These are phyloP conservation scores for Plasmodium malariae DNA, from an alignment of 169 alveolate species.

Conservation along the genomic window DNA sequence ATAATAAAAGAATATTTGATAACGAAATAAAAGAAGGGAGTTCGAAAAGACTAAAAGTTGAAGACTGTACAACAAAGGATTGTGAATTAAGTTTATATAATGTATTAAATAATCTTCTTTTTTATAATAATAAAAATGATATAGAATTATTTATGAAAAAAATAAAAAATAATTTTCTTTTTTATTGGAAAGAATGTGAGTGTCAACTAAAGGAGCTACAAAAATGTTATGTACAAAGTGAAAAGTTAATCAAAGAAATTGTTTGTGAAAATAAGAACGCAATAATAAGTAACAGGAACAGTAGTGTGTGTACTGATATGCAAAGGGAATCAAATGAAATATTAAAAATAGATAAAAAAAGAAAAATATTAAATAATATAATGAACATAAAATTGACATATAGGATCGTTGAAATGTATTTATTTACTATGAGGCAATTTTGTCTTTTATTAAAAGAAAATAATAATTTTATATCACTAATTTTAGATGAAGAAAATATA, in stretches of 20 bases:
- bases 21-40: slow-evolving; percentile 17
- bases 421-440: slow-evolving; percentile 72
- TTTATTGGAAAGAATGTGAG: slow-evolving; percentile 68
- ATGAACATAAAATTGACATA: slow-evolving; percentile 67
- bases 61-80: neutral
- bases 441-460: slow-evolving; percentile 55
- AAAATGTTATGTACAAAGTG: slow-evolving; percentile 52
- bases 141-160: slow-evolving; percentile 44
- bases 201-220: slow-evolving; percentile 39
- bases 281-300: slow-evolving; percentile 1
- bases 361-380: slow-evolving; percentile 55
- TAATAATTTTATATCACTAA: slow-evolving; percentile 46
- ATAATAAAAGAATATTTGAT: slow-evolving; percentile 32
- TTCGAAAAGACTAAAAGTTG: slow-evolving; percentile 46
- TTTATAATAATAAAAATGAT: slow-evolving; percentile 26
- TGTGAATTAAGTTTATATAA: slow-evolving; percentile 47
- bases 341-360: slow-evolving; percentile 49
- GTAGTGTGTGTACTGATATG: neutral
- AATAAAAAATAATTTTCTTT: slow-evolving; percentile 30
- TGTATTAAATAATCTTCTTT: slow-evolving; percentile 35
- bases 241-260: slow-evolving; percentile 64
- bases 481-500: slow-evolving; percentile 57
- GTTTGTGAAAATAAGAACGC: slow-evolving; percentile 47
- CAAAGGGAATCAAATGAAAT: neutral
- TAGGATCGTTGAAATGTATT: slow-evolving; percentile 64